Evolutionary conservation across 805 yeast genomes (phyloP), one percentile per base, ranked within the genome.

Genomic region (Metschnikowia lochheadii): DNA sequence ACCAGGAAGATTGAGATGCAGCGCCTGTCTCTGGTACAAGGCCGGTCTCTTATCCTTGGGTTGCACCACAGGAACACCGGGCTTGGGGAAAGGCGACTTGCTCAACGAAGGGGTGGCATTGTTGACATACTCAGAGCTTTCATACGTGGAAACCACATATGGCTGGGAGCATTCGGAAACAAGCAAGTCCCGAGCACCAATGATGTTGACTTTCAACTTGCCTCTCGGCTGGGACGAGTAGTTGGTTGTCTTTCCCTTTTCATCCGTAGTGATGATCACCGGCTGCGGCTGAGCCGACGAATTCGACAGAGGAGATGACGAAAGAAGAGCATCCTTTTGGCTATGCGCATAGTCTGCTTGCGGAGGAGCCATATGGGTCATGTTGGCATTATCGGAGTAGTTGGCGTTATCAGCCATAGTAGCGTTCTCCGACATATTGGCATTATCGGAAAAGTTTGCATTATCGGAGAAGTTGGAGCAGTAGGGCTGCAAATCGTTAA

Each of bases 71-170:
- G 60, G 59, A 40, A 58, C 17, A 34, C 59, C 59, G 20, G 45
- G 49, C 34, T 44, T 42, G 26, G 53, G 54, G 45, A 60, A 42
- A 6, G 69, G 71, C 2, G 66, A 62, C 43, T 64, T 66, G 6
- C 72, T 68, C 52, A 60, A 63, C 23, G 79, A 74, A 46, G 78
- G 86, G 1, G 96, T 89, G 4, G 90, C 91, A 54, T 83, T 83
- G 23, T 96, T 84, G 52, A 92, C 90, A 56, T 84, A 87, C 70
- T 94, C 98, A 1, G 95, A 85, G 54, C 92, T 85, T 65, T 89
- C 96, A 72, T 87, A 90, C 10, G 96, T 86, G 67, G 95, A 88
- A 35, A 90, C 96, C 17, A 88, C 96, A 66, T 90, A 86, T 3
- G 96, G 97, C 58, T 81, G 87, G 3, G 92, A 76, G 64, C 62